phyloP scores from a whole-genome alignment of 495 filamentous ascomycete species.

The Lasiosphaeria ovina region DNA sequence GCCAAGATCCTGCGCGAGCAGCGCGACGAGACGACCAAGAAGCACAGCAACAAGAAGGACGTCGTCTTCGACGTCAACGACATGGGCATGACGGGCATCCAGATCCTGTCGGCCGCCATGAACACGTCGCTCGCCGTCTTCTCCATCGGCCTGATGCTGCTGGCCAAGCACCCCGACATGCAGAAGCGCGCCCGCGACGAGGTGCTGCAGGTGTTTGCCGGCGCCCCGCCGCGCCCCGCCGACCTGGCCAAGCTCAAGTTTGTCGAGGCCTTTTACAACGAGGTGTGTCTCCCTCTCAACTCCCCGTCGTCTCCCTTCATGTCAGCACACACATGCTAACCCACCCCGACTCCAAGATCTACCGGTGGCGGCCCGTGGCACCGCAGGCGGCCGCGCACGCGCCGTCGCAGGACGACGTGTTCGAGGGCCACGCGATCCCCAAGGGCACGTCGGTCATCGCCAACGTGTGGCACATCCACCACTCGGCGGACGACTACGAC shows the following conservation, averaged over 20 bases:
- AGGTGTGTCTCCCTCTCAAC: not conserved
- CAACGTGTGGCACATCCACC: not conserved
- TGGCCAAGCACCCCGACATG: not conserved
- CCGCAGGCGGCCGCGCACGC: not conserved
- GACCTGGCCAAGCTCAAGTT: not conserved
- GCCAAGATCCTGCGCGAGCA: not conserved
- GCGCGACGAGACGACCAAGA: not conserved
- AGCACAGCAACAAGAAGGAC: not conserved
- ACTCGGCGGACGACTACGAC: not conserved
- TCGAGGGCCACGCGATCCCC: not conserved
- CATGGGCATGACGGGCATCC: not conserved
- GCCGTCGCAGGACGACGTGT: not conserved
- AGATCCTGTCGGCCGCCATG: not conserved
- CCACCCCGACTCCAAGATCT: not conserved
- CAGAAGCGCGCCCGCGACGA: not conserved
- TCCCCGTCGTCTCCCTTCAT: too few species aligned
- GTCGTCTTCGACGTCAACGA: too few species aligned
- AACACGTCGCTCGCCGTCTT: not conserved
- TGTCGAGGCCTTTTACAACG: not conserved
- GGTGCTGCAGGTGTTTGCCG: not conserved
- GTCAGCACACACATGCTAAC: too few species aligned
- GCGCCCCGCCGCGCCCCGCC: too few species aligned
- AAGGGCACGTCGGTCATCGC: not conserved
- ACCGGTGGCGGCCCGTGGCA: not conserved
- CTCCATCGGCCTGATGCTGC: not conserved